Conservation (phyloP, 495 filamentous ascomycete species). For the Xylaria acuta region DNA sequence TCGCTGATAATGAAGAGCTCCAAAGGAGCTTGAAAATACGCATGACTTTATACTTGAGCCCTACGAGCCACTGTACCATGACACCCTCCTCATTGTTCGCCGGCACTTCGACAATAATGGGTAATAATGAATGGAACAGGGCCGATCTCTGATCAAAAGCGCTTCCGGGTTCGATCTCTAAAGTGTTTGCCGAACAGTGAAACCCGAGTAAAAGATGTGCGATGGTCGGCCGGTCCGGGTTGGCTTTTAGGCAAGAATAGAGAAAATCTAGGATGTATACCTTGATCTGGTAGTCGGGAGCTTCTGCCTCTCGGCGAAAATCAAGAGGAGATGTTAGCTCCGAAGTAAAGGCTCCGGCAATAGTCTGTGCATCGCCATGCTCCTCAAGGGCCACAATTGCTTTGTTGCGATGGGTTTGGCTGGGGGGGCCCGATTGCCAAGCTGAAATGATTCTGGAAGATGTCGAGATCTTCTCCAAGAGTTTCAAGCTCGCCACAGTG, state of each 20-base stretch:
- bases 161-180: constrained; percentile 67
- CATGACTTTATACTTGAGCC: constrained; percentile 74
- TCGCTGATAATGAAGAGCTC: constrained; percentile 80
- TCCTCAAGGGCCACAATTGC: constrained; percentile 79
- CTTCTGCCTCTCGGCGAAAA: constrained; percentile 64
- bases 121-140: constrained; percentile 81
- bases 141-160: constrained; percentile 71
- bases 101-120: constrained; percentile 67
- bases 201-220: constrained; percentile 94
- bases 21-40: constrained; percentile 82
- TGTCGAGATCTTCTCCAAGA: constrained; percentile 83
- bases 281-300: constrained; percentile 76
- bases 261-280: constrained; percentile 81
- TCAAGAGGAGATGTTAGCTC: constrained; percentile 70
- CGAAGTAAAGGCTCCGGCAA: constrained; percentile 69
- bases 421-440: constrained; percentile 54
- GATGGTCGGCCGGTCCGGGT: constrained; percentile 75
- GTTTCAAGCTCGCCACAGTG: constrained; percentile 73
- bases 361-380: constrained; percentile 70
- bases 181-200: constrained; percentile 66
- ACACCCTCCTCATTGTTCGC: constrained; percentile 61
- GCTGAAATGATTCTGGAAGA: constrained; percentile 74
- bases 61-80: constrained; percentile 73
- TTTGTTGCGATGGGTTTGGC: constrained; percentile 70
- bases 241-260: constrained; percentile 73